A percentile compares a stretch with the other conserved stretches of the same genome.
Conservation (phyloP, 163 green algal species). For the Chlorella variabilis region DNA sequence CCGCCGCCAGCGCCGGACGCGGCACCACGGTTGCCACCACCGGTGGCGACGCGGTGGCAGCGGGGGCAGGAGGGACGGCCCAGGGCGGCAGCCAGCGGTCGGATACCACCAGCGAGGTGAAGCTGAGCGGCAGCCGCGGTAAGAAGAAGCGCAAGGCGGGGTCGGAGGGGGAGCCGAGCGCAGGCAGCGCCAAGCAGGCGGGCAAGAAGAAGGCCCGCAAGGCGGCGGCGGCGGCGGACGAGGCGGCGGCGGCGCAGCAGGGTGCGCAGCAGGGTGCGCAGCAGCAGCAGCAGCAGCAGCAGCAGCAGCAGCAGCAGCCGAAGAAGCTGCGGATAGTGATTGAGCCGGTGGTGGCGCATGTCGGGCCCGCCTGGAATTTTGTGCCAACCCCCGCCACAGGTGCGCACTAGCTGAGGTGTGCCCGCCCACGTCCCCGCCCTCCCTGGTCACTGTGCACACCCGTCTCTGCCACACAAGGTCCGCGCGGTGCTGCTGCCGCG, state of each 20-base stretch:
- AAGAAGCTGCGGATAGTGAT: conserved; percentile 33
- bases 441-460: too few relatives aligned
- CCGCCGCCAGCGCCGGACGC: not conserved
- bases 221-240: not conserved
- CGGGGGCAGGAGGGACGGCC: not conserved
- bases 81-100: conserved; percentile 18
- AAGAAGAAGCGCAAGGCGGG: conserved; percentile 32
- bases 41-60: too few relatives aligned
- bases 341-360: not conserved
- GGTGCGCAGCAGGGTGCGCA: not conserved
- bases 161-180: not conserved
- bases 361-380: conserved; percentile 44
- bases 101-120: conserved; percentile 33
- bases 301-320: not conserved
- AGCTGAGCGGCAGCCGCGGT: conserved; percentile 8
- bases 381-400: conserved; percentile 56
- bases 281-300: conserved; percentile 3
- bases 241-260: not conserved
- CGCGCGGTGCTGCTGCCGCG: not conserved
- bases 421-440: too few relatives aligned
- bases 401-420: not conserved
- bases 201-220: conserved; percentile 20
- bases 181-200: not conserved
- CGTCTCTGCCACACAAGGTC: too few relatives aligned
- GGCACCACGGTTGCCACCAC: too few relatives aligned